Percentiles rank a stretch among this genome's conserved stretches.
These are phyloP conservation scores for Boletus coccyginus DNA, from an alignment of 768 basidiomycete species.

Conservation along the genomic window DNA sequence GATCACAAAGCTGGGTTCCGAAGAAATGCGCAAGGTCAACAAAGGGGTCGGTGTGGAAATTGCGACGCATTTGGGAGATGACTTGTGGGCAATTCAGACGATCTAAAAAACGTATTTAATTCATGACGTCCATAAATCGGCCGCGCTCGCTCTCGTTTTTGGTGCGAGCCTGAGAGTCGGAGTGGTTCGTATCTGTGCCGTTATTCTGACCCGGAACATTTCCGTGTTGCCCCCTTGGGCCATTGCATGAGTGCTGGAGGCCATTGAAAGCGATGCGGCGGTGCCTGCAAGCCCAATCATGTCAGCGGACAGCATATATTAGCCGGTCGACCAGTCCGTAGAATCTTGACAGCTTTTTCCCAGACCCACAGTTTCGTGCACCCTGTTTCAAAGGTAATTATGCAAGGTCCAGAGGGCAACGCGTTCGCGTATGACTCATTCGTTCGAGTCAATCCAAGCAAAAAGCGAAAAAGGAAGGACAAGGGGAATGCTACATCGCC, in stretches of 20 bases:
- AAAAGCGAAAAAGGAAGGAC: constrained; percentile 44
- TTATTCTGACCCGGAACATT: constrained; percentile 13
- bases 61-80: constrained; percentile 83
- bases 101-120: constrained; percentile 39
- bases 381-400: background rate
- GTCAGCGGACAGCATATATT: background rate
- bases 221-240: constrained; percentile 2
- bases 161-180: background rate
- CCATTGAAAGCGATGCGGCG: no score
- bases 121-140: background rate
- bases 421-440: constrained; percentile 47
- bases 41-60: constrained; percentile 91
- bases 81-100: constrained; percentile 72
- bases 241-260: no score
- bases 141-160: background rate
- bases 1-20: constrained; percentile 74
- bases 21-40: constrained; percentile 87
- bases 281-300: no score
- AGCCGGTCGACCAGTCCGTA: no score
- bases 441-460: constrained; percentile 48
- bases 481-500: constrained; percentile 34
- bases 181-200: background rate
- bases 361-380: background rate
- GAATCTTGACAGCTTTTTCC: background rate
- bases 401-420: constrained; percentile 15